Evolutionary conservation across 805 yeast species (phyloP).

Genomic region (Metschnikowia lunata): DNA sequence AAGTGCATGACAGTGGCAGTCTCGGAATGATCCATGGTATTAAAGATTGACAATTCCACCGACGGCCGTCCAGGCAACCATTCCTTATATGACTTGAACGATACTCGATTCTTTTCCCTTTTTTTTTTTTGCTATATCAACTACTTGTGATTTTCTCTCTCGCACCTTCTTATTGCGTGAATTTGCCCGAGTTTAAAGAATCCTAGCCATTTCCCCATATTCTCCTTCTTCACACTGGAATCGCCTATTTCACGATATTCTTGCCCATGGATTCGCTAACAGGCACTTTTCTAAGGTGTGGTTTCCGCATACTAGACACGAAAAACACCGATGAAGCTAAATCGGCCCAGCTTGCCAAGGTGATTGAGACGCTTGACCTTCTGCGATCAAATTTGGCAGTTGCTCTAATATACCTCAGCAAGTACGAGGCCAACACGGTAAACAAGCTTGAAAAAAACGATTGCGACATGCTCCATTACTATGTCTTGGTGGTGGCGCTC

Average conservation of each 20-base stretch:
- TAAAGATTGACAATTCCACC: conserved; percentile 10
- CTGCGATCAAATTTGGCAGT: conserved; percentile 15
- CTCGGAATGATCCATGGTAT: conserved; percentile 1
- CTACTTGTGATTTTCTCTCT: no score
- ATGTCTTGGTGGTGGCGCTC: conserved; percentile 16
- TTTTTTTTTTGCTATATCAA: no score
- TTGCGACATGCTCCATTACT: conserved; percentile 13
- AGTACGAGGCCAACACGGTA: conserved; percentile 12
- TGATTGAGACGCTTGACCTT: conserved; percentile 16
- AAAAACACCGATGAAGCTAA: conserved; percentile 2
- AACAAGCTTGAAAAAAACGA: conserved; percentile 8
- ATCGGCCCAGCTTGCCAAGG: conserved; percentile 10
- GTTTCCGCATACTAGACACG: conserved; percentile 9
- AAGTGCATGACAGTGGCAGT: conserved; percentile 2
- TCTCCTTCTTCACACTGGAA: neutral
- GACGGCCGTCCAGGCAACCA: neutral
- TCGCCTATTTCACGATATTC: neutral
- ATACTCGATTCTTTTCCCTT: no score
- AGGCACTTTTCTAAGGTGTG: conserved; percentile 12
- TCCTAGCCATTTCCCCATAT: neutral
- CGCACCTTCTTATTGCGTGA: no score
- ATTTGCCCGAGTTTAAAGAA: neutral
- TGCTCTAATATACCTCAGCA: conserved; percentile 14
- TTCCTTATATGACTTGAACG: no score
- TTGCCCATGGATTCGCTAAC: neutral